Conservation (phyloP, 2,329 filamentous ascomycete genomes). For the Lasiodiplodia citricola region DNA sequence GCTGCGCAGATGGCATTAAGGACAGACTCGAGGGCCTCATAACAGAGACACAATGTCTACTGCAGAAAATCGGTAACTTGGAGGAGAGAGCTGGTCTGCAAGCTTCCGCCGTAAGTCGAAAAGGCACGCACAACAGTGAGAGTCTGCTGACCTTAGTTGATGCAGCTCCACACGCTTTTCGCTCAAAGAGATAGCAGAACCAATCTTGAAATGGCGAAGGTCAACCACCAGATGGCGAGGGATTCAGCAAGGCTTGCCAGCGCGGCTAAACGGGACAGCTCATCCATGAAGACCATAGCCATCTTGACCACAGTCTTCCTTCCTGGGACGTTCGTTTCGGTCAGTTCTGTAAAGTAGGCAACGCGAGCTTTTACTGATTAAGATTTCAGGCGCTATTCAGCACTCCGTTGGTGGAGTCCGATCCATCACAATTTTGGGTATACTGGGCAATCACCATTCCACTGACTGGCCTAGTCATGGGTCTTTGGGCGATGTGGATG, state of each 20-base stretch:
- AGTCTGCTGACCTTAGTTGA: not conserved
- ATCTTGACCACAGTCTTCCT: conserved; percentile 49
- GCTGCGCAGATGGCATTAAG: not conserved
- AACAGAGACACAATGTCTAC: not conserved
- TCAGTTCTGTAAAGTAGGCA: not conserved
- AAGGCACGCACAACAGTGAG: not conserved
- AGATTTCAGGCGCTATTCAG: not conserved
- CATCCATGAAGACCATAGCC: conserved; percentile 47
- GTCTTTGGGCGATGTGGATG: not conserved
- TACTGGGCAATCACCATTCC: not conserved
- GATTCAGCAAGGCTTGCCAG: conserved; percentile 27
- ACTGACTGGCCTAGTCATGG: not conserved
- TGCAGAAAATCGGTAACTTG: fast-evolving
- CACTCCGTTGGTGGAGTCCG: not conserved
- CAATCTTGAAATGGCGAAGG: not conserved
- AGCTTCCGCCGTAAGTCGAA: not conserved
- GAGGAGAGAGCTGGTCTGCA: not conserved
- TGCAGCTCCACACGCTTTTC: not conserved
- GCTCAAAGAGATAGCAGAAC: not conserved
- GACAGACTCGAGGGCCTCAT: not conserved
- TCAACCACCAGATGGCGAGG: not conserved
- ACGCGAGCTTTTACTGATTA: not conserved
- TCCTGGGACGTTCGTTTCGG: conserved; percentile 49
- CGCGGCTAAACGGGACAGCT: conserved; percentile 38
- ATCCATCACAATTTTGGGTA: not conserved